Conservation (phyloP, 208 protist genomes). For the Trypanosoma caninum region DNA sequence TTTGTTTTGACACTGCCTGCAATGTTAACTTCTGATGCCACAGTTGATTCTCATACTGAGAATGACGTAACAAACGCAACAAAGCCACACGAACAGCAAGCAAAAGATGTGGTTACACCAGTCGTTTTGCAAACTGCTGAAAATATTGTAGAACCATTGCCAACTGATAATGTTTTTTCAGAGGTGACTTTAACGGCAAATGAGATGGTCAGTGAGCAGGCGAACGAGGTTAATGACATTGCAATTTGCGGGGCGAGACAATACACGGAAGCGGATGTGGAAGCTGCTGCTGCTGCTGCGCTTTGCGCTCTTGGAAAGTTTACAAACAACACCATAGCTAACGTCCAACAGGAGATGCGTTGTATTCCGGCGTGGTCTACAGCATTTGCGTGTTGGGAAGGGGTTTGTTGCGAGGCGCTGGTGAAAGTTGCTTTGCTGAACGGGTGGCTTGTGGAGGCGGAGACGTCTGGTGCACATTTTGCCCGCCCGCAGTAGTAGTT, state of each 20-base stretch:
- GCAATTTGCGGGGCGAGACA: not conserved
- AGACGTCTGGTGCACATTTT: not conserved
- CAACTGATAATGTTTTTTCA: not conserved
- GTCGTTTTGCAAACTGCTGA: not conserved
- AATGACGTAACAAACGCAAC: not conserved
- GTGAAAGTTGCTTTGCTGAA: slow-evolving; percentile 73
- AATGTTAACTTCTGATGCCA: not conserved
- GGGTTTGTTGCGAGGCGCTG: slow-evolving; percentile 50
- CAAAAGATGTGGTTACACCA: not conserved
- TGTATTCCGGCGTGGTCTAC: slow-evolving; percentile 38
- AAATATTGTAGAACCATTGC: not conserved
- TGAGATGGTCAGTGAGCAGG: not conserved
- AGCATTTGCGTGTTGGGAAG: slow-evolving; percentile 51
- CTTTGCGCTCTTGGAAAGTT: slow-evolving; percentile 73
- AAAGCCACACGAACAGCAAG: not conserved
- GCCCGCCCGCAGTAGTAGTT: not conserved
- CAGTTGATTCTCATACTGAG: not conserved
- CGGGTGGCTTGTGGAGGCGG: slow-evolving; percentile 57
- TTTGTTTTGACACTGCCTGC: slow-evolving; percentile 4
- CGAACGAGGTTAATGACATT: not conserved
- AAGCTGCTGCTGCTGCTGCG: slow-evolving; percentile 43
- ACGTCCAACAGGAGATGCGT: slow-evolving; percentile 64
- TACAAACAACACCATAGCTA: slow-evolving; percentile 35
- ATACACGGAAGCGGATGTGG: slow-evolving; percentile 26
- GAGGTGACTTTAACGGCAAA: not conserved